Evolutionary conservation across 495 filamentous ascomycete species (phyloP).

Genomic region (Podospora pseudopauciseta): DNA sequence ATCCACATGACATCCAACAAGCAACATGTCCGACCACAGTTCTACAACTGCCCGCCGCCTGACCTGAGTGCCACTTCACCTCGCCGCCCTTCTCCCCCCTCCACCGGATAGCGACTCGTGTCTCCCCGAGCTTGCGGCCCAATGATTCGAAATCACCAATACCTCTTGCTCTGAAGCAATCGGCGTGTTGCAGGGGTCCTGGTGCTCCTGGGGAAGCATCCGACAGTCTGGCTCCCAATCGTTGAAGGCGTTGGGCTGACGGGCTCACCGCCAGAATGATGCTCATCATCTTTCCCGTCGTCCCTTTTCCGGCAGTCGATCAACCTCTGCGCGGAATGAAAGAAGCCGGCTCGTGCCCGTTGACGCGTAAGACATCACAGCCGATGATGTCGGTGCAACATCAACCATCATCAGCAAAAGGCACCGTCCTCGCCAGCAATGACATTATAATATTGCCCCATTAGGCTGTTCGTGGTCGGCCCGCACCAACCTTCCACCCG

Average conservation of each 20-base stretch:
- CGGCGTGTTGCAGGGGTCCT: constrained; percentile 2
- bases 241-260: constrained; percentile 1
- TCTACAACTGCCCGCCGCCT: not conserved
- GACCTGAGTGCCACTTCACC: not conserved
- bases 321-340: not conserved
- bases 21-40: not conserved
- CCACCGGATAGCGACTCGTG: not conserved
- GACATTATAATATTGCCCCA: constrained; percentile 7
- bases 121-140: no score
- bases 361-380: not conserved
- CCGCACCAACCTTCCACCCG: constrained; percentile 1
- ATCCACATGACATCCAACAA: not conserved
- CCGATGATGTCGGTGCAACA: constrained; percentile 2
- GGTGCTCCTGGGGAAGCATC: not conserved
- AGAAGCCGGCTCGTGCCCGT: not conserved
- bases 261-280: constrained; percentile 16
- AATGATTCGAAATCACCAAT: not conserved
- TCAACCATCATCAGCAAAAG: constrained; percentile 7
- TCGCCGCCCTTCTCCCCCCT: not conserved
- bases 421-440: constrained; percentile 7
- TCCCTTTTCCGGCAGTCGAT: constrained; percentile 9
- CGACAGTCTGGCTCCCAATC: constrained; percentile 5
- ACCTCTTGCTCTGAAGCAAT: not conserved
- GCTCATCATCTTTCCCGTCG: not conserved
- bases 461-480: constrained; percentile 19